phyloP scores from a whole-genome alignment of 2,329 filamentous ascomycete species.

The Neodidymelliopsis sp. region DNA sequence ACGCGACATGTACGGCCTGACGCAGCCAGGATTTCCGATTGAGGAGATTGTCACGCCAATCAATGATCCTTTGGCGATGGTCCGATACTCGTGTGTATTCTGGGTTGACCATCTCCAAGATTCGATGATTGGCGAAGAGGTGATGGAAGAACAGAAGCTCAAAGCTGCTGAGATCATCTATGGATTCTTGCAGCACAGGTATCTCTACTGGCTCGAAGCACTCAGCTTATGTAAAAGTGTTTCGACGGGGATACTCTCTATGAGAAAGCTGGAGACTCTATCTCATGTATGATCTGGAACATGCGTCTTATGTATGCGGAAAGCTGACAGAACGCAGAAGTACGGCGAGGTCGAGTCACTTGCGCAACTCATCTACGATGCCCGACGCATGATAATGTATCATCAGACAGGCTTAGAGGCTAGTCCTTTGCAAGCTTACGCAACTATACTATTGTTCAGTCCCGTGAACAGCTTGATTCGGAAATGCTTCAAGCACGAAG shows the following conservation, averaged over 20 bases:
- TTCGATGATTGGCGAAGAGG: constrained; percentile 3
- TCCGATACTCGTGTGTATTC: constrained; percentile 40
- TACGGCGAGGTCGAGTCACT: not conserved
- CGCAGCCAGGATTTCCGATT: constrained; percentile 22
- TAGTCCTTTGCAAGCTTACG: constrained; percentile 34
- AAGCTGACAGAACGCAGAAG: not conserved
- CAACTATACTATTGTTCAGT: constrained; percentile 33
- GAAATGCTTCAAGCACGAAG: constrained; percentile 24
- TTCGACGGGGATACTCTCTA: constrained; percentile 9
- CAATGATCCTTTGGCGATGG: constrained; percentile 34
- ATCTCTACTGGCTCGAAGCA: constrained; percentile 20
- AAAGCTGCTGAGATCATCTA: not conserved
- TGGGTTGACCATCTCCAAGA: constrained; percentile 46
- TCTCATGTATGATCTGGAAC: constrained; percentile 1
- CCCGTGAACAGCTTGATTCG: constrained; percentile 25
- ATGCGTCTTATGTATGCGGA: not conserved
- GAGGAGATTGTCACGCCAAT: constrained; percentile 27
- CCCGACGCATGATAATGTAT: constrained; percentile 32
- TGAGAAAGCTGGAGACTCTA: constrained; percentile 9
- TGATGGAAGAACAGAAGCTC: not conserved
- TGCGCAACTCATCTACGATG: constrained; percentile 22
- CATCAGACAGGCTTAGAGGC: constrained; percentile 27
- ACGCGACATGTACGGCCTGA: constrained; percentile 36
- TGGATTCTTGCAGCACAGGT: constrained; percentile 13
- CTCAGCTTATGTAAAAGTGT: constrained; percentile 18